Conservation (phyloP, 2,329 filamentous ascomycete genomes). For the Neoarthrinium moseri region DNA sequence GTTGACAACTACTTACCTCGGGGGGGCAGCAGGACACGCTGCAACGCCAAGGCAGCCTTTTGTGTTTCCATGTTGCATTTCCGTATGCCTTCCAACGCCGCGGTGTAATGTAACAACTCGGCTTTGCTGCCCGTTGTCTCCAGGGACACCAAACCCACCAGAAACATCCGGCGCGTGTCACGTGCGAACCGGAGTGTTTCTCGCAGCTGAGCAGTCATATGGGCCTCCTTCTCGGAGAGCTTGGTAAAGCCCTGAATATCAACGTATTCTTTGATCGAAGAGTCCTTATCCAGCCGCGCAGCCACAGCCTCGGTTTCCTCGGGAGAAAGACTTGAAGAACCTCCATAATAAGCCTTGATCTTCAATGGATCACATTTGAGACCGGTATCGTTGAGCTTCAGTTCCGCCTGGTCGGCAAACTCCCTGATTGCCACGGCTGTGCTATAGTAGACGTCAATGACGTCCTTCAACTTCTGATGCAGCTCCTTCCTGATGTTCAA, state of each 20-base stretch:
- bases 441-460: constrained; percentile 71
- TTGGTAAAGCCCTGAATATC: constrained; percentile 1
- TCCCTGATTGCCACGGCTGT: constrained; percentile 67
- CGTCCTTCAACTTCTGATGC: constrained; percentile 64
- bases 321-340: no score
- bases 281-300: constrained; percentile 31
- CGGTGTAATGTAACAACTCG: constrained; percentile 77
- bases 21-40: constrained; percentile 53
- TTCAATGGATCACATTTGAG: not conserved
- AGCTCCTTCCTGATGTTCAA: constrained; percentile 76
- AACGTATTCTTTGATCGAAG: not conserved
- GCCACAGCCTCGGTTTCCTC: no score
- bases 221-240: constrained; percentile 55
- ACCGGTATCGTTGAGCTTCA: constrained; percentile 61
- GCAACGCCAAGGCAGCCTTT: constrained; percentile 2
- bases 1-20: constrained; percentile 58
- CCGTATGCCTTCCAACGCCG: constrained; percentile 73
- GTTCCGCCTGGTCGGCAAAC: constrained; percentile 74
- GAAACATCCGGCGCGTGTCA: constrained; percentile 76
- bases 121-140: constrained; percentile 76
- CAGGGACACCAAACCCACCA: constrained; percentile 86
- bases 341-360: no score
- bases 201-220: constrained; percentile 44
- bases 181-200: constrained; percentile 49
- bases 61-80: constrained; percentile 59